These are phyloP conservation scores for Clonostachys chloroleuca DNA, from an alignment of 2,329 filamentous ascomycete genomes.

Conservation along the genomic window DNA sequence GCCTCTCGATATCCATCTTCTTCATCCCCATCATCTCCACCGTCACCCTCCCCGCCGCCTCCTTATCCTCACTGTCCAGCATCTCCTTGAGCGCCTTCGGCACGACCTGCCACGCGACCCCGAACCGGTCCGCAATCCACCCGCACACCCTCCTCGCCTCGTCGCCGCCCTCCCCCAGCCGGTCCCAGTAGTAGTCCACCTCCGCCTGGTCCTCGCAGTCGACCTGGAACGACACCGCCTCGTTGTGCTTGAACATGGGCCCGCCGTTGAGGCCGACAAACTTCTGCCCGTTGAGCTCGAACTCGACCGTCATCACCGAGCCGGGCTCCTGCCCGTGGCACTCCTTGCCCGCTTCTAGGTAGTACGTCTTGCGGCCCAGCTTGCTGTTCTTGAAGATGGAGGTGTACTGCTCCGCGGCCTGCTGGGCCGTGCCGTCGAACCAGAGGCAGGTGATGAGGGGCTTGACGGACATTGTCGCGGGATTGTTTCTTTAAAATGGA, in stretches of 20 bases:
- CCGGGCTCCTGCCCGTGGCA: constrained; percentile 20
- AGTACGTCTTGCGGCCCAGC: constrained; percentile 23
- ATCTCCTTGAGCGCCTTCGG: constrained; percentile 27
- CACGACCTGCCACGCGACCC: constrained; percentile 40
- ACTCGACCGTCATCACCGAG: constrained; percentile 26
- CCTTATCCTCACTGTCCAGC: constrained; percentile 24
- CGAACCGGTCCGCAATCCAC: constrained; percentile 40
- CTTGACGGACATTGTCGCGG: not conserved
- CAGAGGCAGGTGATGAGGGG: constrained; percentile 27
- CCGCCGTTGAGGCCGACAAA: constrained; percentile 40
- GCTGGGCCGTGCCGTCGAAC: constrained; percentile 33
- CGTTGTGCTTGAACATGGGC: constrained; percentile 28
- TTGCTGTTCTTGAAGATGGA: constrained; percentile 31
- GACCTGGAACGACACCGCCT: constrained; percentile 36
- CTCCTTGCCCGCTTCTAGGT: constrained; percentile 15
- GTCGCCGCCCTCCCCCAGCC: constrained; percentile 32
- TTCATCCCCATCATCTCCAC: constrained; percentile 33
- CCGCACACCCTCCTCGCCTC: constrained; percentile 30
- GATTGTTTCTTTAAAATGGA: not conserved
- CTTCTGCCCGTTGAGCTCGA: constrained; percentile 28
- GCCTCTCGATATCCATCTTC: constrained; percentile 32
- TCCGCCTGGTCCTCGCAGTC: constrained; percentile 38
- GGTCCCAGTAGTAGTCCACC: constrained; percentile 40
- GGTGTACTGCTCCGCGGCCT: constrained; percentile 33
- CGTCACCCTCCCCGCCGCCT: constrained; percentile 19